Evolutionary conservation across 768 basidiomycete genomes (phyloP).

Genomic region (Lactarius hatsudake): DNA sequence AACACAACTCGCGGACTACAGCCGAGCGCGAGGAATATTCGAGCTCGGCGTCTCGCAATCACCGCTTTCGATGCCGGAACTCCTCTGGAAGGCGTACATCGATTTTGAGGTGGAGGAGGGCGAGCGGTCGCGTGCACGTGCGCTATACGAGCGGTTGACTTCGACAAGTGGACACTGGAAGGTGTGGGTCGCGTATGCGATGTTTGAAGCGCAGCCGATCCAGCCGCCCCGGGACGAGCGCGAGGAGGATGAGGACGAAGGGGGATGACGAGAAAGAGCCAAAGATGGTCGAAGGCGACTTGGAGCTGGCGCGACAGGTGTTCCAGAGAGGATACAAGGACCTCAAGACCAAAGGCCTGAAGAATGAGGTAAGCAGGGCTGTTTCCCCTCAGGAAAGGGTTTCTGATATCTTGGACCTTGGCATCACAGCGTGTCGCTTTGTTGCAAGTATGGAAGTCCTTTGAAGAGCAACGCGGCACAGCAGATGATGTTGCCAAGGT

Average conservation of each 20-base stretch:
- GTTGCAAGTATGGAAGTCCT: constrained; percentile 93
- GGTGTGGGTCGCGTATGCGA: constrained; percentile 94
- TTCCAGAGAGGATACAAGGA: constrained; percentile 89
- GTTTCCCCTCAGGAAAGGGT: neutral
- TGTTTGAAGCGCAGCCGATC: constrained; percentile 83
- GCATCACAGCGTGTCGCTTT: constrained; percentile 78
- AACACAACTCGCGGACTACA: constrained; percentile 78
- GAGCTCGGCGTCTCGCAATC: constrained; percentile 85
- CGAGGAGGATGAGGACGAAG: constrained; percentile 58
- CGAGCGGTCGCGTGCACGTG: constrained; percentile 80
- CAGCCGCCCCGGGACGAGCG: constrained; percentile 60
- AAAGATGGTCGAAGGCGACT: constrained; percentile 70
- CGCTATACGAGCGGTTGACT: constrained; percentile 85
- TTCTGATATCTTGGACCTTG: constrained; percentile 10
- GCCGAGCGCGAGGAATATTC: constrained; percentile 89
- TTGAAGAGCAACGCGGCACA: constrained; percentile 80
- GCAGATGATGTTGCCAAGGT: constrained; percentile 76
- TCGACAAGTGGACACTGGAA: constrained; percentile 89
- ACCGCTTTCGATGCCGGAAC: constrained; percentile 90
- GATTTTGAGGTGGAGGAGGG: constrained; percentile 96
- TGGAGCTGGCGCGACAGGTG: constrained; percentile 65
- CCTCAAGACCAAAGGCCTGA: constrained; percentile 74
- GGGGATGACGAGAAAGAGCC: constrained; percentile 47
- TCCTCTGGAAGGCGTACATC: constrained; percentile 93
- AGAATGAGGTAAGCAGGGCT: constrained; percentile 67